Evolutionary conservation across 345 rosid genomes (phyloP).

Genomic region (Iberis pinnata): DNA sequence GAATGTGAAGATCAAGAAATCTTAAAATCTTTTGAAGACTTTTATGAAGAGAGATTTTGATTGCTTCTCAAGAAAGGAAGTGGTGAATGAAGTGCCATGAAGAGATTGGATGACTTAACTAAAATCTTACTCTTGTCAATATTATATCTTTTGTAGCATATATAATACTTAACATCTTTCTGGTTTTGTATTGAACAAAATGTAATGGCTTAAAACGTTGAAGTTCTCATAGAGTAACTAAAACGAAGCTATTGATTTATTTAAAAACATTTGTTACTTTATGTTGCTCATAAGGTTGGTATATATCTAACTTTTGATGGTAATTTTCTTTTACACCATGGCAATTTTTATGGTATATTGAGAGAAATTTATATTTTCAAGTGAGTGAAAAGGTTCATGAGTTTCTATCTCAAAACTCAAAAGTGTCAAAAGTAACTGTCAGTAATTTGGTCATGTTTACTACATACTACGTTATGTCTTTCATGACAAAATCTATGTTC

Average conservation of each 20-base stretch:
- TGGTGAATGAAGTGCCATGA: constrained; percentile 24
- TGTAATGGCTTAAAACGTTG: constrained; percentile 10
- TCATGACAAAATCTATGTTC: too few species aligned
- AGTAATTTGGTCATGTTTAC: too few species aligned
- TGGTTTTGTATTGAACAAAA: constrained; percentile 17
- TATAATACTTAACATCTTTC: constrained; percentile 26
- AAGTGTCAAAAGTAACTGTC: too few species aligned
- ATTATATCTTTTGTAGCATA: constrained; percentile 13
- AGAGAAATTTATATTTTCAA: too few species aligned
- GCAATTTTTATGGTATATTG: too few species aligned
- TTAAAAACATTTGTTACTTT: too few species aligned
- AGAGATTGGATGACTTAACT: not conserved
- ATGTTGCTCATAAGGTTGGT: too few species aligned
- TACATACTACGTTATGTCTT: too few species aligned
- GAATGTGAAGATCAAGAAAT: constrained; percentile 8
- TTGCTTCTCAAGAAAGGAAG: constrained; percentile 22
- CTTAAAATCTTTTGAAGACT: constrained; percentile 1
- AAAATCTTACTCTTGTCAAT: constrained; percentile 13
- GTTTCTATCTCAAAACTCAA: too few species aligned
- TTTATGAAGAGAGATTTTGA: constrained; percentile 16
- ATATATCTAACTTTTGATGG: too few species aligned
- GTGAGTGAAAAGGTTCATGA: too few species aligned
- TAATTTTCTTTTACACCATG: too few species aligned
- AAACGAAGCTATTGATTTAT: constrained; percentile 12
- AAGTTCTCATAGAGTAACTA: constrained; percentile 12